These are phyloP conservation scores for Pythium grandisporangium DNA, from an alignment of 352 stramenopile genomes.

Conservation along the genomic window DNA sequence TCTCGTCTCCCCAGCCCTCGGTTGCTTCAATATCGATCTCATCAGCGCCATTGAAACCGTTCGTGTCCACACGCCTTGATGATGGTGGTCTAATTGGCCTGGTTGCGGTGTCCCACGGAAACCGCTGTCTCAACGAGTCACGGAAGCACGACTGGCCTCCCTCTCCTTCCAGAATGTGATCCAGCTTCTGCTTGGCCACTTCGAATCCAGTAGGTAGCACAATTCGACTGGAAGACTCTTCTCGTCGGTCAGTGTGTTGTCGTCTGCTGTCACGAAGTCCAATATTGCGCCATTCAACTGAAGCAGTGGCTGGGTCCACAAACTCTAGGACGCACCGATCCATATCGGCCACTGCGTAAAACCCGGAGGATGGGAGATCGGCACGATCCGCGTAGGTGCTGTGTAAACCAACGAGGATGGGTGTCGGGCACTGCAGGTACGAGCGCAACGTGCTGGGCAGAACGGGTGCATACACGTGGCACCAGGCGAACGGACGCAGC, in stretches of 20 bases:
- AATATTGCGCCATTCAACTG: constrained; percentile 47
- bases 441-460: constrained; percentile 77
- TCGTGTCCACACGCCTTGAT: too few species aligned
- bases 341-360: constrained; percentile 68
- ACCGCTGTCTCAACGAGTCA: too few species aligned
- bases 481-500: constrained; percentile 84
- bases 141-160: too few species aligned
- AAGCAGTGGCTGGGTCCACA: constrained; percentile 35
- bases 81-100: too few species aligned
- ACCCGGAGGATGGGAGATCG: constrained; percentile 51
- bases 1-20: too few species aligned
- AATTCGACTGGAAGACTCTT: constrained; percentile 35
- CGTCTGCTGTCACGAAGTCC: constrained; percentile 26
- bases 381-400: constrained; percentile 46
- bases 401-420: constrained; percentile 83
- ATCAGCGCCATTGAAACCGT: too few species aligned
- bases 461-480: constrained; percentile 84
- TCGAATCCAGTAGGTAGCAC: constrained; percentile 1
- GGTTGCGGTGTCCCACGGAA: too few species aligned
- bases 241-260: constrained; percentile 14
- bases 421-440: constrained; percentile 86
- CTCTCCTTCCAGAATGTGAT: too few species aligned
- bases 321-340: constrained; percentile 69
- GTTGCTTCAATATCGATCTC: constrained; percentile 14
- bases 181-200: not conserved